phyloP scores from a whole-genome alignment of 2,329 filamentous ascomycete genomes.

The Diaporthe eres region DNA sequence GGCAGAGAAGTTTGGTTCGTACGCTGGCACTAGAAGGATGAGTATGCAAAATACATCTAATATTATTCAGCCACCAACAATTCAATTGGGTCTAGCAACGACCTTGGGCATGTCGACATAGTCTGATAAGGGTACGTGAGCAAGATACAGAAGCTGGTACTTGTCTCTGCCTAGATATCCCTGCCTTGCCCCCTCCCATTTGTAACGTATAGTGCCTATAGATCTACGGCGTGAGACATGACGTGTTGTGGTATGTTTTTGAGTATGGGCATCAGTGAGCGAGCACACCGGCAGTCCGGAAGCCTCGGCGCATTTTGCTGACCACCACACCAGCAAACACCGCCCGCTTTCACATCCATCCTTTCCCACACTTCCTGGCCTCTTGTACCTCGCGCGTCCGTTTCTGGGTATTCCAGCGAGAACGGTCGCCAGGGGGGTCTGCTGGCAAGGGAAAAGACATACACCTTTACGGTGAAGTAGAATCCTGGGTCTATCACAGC shows the following conservation, averaged over 20 bases:
- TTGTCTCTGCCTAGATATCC: neutral
- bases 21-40: neutral
- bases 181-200: neutral
- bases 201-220: neutral
- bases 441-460: neutral
- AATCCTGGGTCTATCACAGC: neutral
- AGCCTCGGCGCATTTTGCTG: neutral
- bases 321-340: neutral
- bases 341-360: neutral
- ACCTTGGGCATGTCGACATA: neutral
- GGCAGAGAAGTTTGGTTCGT: neutral
- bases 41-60: neutral
- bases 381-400: neutral
- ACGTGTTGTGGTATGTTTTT: neutral
- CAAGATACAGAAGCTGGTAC: neutral
- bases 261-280: neutral
- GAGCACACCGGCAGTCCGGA: neutral
- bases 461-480: neutral
- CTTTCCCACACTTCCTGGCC: neutral
- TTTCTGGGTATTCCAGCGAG: neutral
- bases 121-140: neutral
- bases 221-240: neutral
- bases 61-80: neutral
- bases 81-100: neutral
- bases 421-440: neutral